phyloP scores from a whole-genome alignment of 345 rosid species.

The Boechera divaricarpa region DNA sequence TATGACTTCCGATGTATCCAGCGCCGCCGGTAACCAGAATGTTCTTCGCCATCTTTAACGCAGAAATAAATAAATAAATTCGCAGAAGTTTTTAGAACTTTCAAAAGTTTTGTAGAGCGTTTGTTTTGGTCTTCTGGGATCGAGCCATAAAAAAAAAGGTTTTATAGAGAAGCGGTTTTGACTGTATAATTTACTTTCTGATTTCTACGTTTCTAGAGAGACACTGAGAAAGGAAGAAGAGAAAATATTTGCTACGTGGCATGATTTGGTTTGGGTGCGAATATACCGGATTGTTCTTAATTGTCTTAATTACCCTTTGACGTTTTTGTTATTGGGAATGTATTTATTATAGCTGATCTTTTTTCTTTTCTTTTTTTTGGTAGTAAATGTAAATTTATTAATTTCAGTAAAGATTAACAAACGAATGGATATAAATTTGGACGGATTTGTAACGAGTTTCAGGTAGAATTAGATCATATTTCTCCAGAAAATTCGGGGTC shows the following conservation, averaged over 20 bases:
- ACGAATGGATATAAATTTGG: slow-evolving; percentile 4
- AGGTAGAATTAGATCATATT: too few relatives aligned
- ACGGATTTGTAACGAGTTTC: background rate
- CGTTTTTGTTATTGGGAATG: background rate
- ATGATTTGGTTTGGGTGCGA: slow-evolving; percentile 23
- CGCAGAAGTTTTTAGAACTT: background rate
- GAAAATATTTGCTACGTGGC: slow-evolving; percentile 26
- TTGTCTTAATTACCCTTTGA: slow-evolving; percentile 2
- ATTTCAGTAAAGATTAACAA: background rate
- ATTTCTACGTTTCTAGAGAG: slow-evolving; percentile 42
- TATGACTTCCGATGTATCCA: slow-evolving; percentile 95
- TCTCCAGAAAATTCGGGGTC: too few relatives aligned
- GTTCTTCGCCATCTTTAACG: slow-evolving; percentile 48
- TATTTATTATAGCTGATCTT: background rate
- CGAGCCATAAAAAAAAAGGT: background rate
- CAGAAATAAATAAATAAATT: background rate
- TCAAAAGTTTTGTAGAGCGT: background rate
- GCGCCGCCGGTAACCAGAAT: slow-evolving; percentile 94
- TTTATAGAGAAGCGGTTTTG: slow-evolving; percentile 39
- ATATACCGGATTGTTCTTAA: slow-evolving; percentile 11
- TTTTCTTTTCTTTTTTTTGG: background rate
- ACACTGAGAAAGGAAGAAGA: background rate
- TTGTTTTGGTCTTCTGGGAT: too few relatives aligned
- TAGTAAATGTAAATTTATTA: background rate
- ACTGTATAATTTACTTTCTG: slow-evolving; percentile 31